phyloP scores from a whole-genome alignment of 169 alveolate genomes.

The Cystoisospora suis region DNA sequence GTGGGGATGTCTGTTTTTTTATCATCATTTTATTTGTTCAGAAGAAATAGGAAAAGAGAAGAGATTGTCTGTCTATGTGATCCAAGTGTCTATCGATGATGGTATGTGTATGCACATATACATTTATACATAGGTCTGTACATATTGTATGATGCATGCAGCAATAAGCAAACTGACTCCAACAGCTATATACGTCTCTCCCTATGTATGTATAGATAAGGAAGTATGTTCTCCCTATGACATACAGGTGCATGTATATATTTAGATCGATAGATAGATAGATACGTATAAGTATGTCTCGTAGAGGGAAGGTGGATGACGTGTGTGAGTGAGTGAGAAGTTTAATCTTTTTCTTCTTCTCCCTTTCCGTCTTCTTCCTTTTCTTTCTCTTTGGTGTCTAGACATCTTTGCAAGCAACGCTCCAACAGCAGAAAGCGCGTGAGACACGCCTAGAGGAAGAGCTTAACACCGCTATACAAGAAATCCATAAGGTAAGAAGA shows the following conservation, averaged over 20 bases:
- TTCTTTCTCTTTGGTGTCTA: neutral
- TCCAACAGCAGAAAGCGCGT: slow-evolving; percentile 6
- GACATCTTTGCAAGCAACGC: neutral
- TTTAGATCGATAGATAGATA: neutral
- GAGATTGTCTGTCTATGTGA: no score
- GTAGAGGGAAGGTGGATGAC: no score
- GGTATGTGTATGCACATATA: neutral
- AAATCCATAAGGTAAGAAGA: neutral
- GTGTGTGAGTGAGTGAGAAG: no score
- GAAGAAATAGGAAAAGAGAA: no score
- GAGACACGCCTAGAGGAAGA: slow-evolving; percentile 18
- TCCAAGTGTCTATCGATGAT: neutral
- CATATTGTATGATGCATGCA: neutral
- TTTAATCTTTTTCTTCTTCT: neutral
- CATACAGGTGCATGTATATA: neutral
- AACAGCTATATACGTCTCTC: neutral
- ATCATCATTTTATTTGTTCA: no score
- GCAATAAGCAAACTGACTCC: neutral
- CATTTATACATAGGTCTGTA: neutral
- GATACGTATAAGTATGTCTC: no score
- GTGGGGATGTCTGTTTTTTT: no score
- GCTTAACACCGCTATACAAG: slow-evolving; percentile 30
- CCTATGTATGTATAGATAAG: neutral
- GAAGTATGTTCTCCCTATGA: no score
- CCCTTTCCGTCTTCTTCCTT: neutral